Percentiles rank a stretch among this genome's conserved stretches.
phyloP scores from a whole-genome alignment of 768 basidiomycete species.

The Candolleomyces aberdarensis region DNA sequence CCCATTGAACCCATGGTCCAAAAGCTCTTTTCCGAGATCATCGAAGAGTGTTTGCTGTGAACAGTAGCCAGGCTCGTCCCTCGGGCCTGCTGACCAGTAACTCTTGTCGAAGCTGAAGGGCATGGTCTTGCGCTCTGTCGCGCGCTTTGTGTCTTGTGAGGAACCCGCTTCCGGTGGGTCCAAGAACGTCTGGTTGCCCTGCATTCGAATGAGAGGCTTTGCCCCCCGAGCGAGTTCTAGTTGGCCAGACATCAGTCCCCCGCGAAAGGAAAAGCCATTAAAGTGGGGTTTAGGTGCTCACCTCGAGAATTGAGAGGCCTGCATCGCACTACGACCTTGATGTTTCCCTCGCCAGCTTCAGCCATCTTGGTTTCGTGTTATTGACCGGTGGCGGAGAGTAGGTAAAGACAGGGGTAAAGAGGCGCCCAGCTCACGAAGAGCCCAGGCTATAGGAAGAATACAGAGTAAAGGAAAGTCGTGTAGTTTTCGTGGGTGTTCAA shows the following conservation, averaged over 20 bases:
- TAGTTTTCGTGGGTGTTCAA: not conserved
- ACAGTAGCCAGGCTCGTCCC: constrained; percentile 88
- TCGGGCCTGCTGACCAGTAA: constrained; percentile 92
- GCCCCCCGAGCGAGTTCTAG: constrained; percentile 92
- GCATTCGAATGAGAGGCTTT: constrained; percentile 92
- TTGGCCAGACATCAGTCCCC: not conserved
- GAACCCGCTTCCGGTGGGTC: constrained; percentile 85
- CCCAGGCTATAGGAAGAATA: not conserved
- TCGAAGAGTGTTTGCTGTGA: constrained; percentile 94
- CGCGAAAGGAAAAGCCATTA: not conserved
- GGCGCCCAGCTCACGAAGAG: not conserved
- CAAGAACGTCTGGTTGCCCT: constrained; percentile 88
- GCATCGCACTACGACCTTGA: constrained; percentile 94
- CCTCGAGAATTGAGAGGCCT: constrained; percentile 94
- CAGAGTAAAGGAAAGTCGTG: not conserved
- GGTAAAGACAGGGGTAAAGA: not conserved
- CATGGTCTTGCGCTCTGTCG: constrained; percentile 88
- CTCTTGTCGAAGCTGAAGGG: constrained; percentile 95
- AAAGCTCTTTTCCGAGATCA: constrained; percentile 88
- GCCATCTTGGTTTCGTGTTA: constrained; percentile 43
- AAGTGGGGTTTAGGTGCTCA: constrained; percentile 30
- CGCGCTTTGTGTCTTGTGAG: constrained; percentile 67
- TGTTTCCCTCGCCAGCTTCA: constrained; percentile 81
- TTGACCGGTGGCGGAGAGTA: not conserved
- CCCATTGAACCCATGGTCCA: constrained; percentile 94